phyloP scores from a whole-genome alignment of 148 eudicot genomes.

The Fagopyrum tataricum region DNA sequence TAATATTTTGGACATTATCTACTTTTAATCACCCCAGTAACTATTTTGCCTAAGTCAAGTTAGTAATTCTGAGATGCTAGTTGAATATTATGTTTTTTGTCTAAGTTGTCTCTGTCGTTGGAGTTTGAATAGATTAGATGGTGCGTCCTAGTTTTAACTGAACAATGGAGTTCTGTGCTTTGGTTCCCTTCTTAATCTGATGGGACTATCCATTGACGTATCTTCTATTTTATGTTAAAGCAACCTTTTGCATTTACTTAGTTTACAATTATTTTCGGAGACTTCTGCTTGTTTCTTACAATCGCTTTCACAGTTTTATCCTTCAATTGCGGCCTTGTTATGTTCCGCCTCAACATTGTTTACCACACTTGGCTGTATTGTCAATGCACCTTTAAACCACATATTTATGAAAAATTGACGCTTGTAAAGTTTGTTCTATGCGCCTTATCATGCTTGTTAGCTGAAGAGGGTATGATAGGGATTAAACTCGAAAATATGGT shows the following conservation, averaged over 20 bases:
- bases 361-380: background rate
- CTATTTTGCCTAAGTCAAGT: background rate
- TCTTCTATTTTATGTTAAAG: background rate
- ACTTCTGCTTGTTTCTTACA: background rate
- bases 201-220: background rate
- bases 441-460: background rate
- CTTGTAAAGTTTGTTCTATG: background rate
- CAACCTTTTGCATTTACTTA: background rate
- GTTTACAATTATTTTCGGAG: background rate
- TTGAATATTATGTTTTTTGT: background rate
- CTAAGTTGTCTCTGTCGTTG: background rate
- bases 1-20: background rate
- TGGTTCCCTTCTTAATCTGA: background rate
- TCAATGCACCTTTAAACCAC: background rate
- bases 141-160: background rate
- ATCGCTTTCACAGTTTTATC: background rate
- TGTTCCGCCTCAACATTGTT: background rate
- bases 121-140: background rate
- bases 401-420: background rate
- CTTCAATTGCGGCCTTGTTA: background rate
- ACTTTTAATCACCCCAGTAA: background rate
- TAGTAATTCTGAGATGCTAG: background rate
- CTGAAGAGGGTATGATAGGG: background rate
- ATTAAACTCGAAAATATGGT: background rate
- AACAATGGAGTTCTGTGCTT: background rate